Percentiles rank a stretch among this genome's conserved stretches.
These are phyloP conservation scores for Acorus calamus DNA, from an alignment of 106 monocot genomes.

Conservation along the genomic window DNA sequence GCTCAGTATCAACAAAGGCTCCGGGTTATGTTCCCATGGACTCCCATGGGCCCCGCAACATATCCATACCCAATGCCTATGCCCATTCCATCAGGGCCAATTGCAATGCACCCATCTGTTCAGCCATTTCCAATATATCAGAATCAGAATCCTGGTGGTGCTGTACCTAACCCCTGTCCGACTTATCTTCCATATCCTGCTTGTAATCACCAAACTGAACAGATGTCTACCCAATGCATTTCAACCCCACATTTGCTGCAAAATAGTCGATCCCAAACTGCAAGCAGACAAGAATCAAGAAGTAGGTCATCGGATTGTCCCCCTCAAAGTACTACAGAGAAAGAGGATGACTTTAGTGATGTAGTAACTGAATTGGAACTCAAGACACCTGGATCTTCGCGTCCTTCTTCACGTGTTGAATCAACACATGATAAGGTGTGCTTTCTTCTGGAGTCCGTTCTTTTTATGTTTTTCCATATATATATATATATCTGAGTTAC, in stretches of 20 bases:
- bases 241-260: slow-evolving; percentile 19
- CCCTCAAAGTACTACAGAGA: slow-evolving; percentile 20
- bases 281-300: slow-evolving; percentile 30
- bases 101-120: slow-evolving; percentile 52
- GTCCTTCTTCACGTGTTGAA: slow-evolving; percentile 23
- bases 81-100: slow-evolving; percentile 47
- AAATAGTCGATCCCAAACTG: slow-evolving; percentile 24
- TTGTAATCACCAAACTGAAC: slow-evolving; percentile 30
- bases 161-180: slow-evolving; percentile 21
- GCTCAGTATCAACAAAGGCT: slow-evolving; percentile 73
- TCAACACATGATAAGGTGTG: slow-evolving; percentile 33
- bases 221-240: slow-evolving; percentile 9
- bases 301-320: slow-evolving; percentile 30
- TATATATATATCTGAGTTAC: too few species aligned
- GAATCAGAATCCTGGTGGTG: slow-evolving; percentile 26
- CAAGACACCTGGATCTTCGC: slow-evolving; percentile 75
- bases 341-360: slow-evolving; percentile 54
- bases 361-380: slow-evolving; percentile 92
- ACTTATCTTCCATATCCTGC: slow-evolving; percentile 40
- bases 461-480: too few species aligned
- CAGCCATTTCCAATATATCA: slow-evolving; percentile 73
- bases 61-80: slow-evolving; percentile 71
- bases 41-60: slow-evolving; percentile 53
- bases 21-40: slow-evolving; percentile 69
- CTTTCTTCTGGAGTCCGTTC: not conserved